Evolutionary conservation across 2,329 filamentous ascomycete species (phyloP).

Genomic region (Beauveria caledonica): DNA sequence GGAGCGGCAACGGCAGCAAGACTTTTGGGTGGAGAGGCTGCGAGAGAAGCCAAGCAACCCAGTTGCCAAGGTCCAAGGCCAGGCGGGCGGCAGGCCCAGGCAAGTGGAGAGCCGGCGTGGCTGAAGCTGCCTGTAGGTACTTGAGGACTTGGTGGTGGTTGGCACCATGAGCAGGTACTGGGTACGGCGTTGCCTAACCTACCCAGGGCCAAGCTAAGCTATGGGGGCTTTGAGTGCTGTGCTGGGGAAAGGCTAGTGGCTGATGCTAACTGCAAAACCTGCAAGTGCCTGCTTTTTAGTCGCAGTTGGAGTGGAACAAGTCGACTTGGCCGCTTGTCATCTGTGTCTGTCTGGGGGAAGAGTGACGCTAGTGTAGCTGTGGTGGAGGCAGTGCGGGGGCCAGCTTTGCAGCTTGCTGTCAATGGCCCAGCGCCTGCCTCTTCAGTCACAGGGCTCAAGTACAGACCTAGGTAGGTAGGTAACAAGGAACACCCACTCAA

Average conservation of each 20-base stretch:
- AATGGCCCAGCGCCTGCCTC: background rate
- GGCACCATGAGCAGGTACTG: background rate
- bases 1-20: background rate
- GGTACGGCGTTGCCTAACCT: background rate
- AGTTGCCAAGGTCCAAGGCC: background rate
- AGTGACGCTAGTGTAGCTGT: conserved; percentile 3
- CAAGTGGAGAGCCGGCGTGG: conserved; percentile 1
- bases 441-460: background rate
- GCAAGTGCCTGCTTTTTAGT: background rate
- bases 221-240: background rate
- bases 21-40: background rate
- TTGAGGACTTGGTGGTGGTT: background rate
- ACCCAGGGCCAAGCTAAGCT: conserved; percentile 2
- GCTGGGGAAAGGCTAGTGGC: background rate
- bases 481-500: background rate
- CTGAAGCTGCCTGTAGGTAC: background rate
- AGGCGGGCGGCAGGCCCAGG: background rate
- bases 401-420: background rate
- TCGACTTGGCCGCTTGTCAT: background rate
- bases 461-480: no score
- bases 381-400: conserved; percentile 6
- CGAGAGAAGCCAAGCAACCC: background rate
- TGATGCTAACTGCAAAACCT: background rate
- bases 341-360: conserved; percentile 4
- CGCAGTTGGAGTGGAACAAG: background rate